These are phyloP conservation scores for Suillus clintonianus DNA, from an alignment of 768 basidiomycete species.

Conservation along the genomic window DNA sequence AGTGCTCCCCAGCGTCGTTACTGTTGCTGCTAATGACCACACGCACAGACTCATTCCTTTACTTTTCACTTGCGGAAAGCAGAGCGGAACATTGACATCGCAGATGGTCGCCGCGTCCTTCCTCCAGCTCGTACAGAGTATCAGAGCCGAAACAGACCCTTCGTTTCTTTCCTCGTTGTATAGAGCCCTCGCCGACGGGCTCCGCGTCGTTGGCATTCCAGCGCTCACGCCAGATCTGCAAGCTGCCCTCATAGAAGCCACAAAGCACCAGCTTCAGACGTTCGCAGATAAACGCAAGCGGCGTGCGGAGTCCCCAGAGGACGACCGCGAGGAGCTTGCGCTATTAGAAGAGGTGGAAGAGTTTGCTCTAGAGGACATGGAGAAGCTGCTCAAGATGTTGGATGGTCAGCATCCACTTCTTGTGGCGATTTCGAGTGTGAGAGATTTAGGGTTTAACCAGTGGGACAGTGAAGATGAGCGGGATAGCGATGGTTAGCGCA, in stretches of 20 bases:
- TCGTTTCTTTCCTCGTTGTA: conserved; percentile 79
- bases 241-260: conserved; percentile 62
- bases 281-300: conserved; percentile 69
- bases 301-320: conserved; percentile 46
- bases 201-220: conserved; percentile 58
- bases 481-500: conserved; percentile 24
- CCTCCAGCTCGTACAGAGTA: conserved; percentile 61
- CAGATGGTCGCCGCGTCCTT: conserved; percentile 73
- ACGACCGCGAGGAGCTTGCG: conserved; percentile 70
- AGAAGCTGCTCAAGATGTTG: conserved; percentile 55
- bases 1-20: conserved; percentile 22
- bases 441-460: conserved; percentile 61
- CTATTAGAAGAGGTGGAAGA: conserved; percentile 83
- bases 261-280: conserved; percentile 67
- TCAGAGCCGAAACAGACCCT: conserved; percentile 68
- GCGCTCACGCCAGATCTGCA: conserved; percentile 56
- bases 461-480: conserved; percentile 52
- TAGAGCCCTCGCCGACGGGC: conserved; percentile 64
- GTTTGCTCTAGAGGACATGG: conserved; percentile 80
- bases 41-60: conserved; percentile 65
- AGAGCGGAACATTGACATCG: conserved; percentile 61
- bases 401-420: conserved; percentile 65
- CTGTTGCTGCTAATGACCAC: background rate
- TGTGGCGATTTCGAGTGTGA: conserved; percentile 70
- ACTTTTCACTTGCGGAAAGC: conserved; percentile 68